Percentiles rank a stretch among this genome's conserved stretches.
Evolutionary conservation across 495 filamentous ascomycete genomes (phyloP).

Genomic region (Achaetomiella virescens): DNA sequence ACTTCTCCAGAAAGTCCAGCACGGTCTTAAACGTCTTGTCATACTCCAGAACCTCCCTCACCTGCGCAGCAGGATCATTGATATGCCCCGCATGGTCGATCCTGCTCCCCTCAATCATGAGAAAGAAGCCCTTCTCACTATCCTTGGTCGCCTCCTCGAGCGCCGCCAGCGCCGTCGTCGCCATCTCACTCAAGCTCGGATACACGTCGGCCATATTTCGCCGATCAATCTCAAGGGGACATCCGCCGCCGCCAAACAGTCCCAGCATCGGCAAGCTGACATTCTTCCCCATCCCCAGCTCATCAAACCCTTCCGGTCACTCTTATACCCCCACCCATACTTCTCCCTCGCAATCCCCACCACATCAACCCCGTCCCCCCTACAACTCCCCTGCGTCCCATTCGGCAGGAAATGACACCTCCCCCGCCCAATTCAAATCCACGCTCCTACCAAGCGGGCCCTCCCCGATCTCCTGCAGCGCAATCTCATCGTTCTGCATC

Average conservation of each 20-base stretch:
- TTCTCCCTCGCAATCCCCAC: conserved; percentile 61
- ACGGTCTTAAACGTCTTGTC: conserved; percentile 79
- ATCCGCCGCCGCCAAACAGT: conserved; percentile 73
- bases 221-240: conserved; percentile 93
- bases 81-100: conserved; percentile 95
- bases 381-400: conserved; percentile 66
- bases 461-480: conserved; percentile 77
- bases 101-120: conserved; percentile 95
- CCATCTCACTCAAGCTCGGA: conserved; percentile 89
- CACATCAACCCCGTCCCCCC: conserved; percentile 65
- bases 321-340: conserved; percentile 71
- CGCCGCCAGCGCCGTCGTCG: conserved; percentile 68
- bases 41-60: conserved; percentile 88
- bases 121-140: conserved; percentile 89
- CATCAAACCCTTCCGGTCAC: conserved; percentile 71
- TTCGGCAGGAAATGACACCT: conserved; percentile 91
- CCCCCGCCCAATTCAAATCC: conserved; percentile 87
- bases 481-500: conserved; percentile 79
- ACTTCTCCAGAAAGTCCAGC: conserved; percentile 73
- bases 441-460: conserved; percentile 80
- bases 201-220: conserved; percentile 69
- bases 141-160: conserved; percentile 77
- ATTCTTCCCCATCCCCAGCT: conserved; percentile 59
- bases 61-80: conserved; percentile 93
- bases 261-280: conserved; percentile 79